phyloP scores from a whole-genome alignment of 2,329 filamentous ascomycete genomes.

The Penicillium sp. region DNA sequence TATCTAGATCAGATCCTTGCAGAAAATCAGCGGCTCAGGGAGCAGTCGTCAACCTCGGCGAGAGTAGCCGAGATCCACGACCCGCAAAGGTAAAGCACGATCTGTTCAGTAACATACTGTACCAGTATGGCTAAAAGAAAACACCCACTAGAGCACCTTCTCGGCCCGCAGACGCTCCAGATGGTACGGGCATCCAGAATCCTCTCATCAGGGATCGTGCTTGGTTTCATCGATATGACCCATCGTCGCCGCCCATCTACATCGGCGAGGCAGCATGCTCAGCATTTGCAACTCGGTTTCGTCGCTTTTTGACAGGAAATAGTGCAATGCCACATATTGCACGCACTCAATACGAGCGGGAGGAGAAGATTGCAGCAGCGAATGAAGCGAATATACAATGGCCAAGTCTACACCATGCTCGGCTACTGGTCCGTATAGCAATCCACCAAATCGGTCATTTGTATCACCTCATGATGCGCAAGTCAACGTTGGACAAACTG shows the following conservation, averaged over 20 bases:
- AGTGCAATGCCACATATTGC: constrained; percentile 36
- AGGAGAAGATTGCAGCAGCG: constrained; percentile 32
- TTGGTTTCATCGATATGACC: constrained; percentile 40
- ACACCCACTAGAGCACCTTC: constrained; percentile 6
- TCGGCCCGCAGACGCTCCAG: constrained; percentile 24
- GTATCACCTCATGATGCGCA: constrained; percentile 40
- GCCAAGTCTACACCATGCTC: constrained; percentile 40
- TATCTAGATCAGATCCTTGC: constrained; percentile 38
- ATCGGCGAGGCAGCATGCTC: constrained; percentile 44
- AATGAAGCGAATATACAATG: constrained; percentile 34
- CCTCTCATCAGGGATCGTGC: constrained; percentile 38
- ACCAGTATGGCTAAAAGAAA: not conserved
- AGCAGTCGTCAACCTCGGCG: constrained; percentile 31
- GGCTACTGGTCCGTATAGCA: constrained; percentile 40
- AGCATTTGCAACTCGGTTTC: constrained; percentile 43
- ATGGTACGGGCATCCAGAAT: constrained; percentile 36
- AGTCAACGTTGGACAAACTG: constrained; percentile 41
- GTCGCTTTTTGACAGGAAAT: constrained; percentile 37
- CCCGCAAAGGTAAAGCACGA: constrained; percentile 15
- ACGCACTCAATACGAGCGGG: constrained; percentile 36
- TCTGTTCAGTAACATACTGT: not conserved
- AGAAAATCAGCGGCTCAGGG: constrained; percentile 36
- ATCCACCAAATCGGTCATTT: constrained; percentile 39
- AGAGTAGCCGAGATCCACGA: constrained; percentile 24
- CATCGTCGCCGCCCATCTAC: constrained; percentile 40